phyloP scores from a whole-genome alignment of 2,329 filamentous ascomycete species.

The Alternaria sp. region DNA sequence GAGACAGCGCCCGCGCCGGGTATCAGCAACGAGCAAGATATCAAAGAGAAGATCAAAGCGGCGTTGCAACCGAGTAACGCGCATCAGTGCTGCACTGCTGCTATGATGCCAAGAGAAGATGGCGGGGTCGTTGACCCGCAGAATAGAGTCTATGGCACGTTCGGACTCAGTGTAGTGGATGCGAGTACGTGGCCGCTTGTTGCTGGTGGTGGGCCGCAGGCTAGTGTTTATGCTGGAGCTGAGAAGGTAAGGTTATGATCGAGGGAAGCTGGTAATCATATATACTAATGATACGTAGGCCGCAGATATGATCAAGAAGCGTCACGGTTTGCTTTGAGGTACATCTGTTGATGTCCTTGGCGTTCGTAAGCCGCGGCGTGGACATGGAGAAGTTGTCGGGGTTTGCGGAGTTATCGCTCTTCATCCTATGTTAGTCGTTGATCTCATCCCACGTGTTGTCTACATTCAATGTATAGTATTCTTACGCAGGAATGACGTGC shows the following conservation, averaged over 20 bases:
- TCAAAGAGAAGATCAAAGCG: constrained; percentile 15
- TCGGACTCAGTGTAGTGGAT: constrained; percentile 32
- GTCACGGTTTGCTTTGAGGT: neutral
- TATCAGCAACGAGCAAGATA: constrained; percentile 1
- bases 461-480: neutral
- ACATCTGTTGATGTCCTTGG: neutral
- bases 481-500: neutral
- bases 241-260: constrained; percentile 21
- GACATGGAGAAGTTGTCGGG: constrained; percentile 12
- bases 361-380: neutral
- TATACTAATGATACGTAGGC: neutral
- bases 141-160: constrained; percentile 26
- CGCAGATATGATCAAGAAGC: neutral
- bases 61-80: constrained; percentile 19
- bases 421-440: neutral
- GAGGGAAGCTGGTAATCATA: neutral
- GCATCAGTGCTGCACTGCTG: constrained; percentile 31
- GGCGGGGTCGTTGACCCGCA: constrained; percentile 27
- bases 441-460: neutral
- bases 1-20: constrained; percentile 39
- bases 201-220: constrained; percentile 15
- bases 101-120: constrained; percentile 22
- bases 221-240: constrained; percentile 25
- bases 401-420: constrained; percentile 35
- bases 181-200: constrained; percentile 30